These are phyloP conservation scores for Aspergillus sojae DNA, from an alignment of 2,329 filamentous ascomycete species.

Conservation along the genomic window DNA sequence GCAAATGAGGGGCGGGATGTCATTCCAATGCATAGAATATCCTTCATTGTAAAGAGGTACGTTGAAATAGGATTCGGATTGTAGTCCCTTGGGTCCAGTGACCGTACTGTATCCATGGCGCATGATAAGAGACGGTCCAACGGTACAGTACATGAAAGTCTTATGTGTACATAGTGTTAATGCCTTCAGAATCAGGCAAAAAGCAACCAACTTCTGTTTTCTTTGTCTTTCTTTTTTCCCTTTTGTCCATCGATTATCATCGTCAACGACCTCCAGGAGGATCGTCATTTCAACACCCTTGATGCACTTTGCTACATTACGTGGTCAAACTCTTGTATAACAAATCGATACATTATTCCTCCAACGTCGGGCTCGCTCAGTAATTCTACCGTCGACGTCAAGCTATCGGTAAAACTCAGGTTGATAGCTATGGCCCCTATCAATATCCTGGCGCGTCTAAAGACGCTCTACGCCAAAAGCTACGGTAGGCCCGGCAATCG, in stretches of 20 bases:
- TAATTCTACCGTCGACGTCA: not conserved
- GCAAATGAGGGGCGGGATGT: not conserved
- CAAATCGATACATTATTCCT: not conserved
- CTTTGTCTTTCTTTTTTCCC: constrained; percentile 11
- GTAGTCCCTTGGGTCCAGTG: not conserved
- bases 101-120: not conserved
- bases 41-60: not conserved
- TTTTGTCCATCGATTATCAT: not conserved
- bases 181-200: constrained; percentile 17
- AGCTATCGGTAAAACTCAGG: not conserved
- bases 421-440: constrained; percentile 35
- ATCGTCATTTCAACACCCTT: constrained; percentile 5
- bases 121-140: not conserved
- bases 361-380: not conserved
- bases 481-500: constrained; percentile 26
- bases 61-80: not conserved
- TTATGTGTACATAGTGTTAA: not conserved
- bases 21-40: not conserved
- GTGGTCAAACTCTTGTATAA: not conserved
- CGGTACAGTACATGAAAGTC: not conserved
- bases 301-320: not conserved
- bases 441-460: constrained; percentile 34
- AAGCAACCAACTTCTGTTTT: constrained; percentile 2
- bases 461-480: constrained; percentile 35
- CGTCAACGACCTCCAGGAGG: constrained; percentile 4